phyloP scores from a whole-genome alignment of 2,329 filamentous ascomycete genomes.

The Fusarium sp. region DNA sequence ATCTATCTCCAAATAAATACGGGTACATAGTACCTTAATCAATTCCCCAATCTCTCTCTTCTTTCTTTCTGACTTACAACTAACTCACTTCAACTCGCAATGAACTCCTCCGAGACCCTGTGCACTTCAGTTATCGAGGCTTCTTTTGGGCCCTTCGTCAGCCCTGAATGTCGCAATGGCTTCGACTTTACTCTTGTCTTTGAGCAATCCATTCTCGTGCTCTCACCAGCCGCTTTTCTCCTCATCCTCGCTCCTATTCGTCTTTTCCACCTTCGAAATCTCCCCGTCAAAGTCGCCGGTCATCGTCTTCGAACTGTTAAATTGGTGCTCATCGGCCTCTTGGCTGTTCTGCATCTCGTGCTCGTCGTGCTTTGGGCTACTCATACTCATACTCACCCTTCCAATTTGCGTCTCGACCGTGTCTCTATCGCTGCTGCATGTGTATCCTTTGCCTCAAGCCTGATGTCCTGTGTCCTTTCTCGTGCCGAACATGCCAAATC shows the following conservation, averaged over 20 bases:
- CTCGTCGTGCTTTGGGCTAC: constrained; percentile 53
- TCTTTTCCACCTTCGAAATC: constrained; percentile 46
- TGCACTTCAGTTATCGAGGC: constrained; percentile 45
- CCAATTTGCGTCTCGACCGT: constrained; percentile 39
- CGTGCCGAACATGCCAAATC: constrained; percentile 53
- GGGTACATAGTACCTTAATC: background rate
- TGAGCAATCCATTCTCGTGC: constrained; percentile 54
- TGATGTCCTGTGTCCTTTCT: constrained; percentile 52
- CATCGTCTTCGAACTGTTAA: constrained; percentile 47
- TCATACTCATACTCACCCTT: constrained; percentile 25
- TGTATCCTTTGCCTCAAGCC: constrained; percentile 51
- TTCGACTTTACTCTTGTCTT: constrained; percentile 67
- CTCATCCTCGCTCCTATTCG: constrained; percentile 52
- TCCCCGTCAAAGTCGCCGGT: constrained; percentile 46
- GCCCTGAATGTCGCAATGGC: constrained; percentile 53
- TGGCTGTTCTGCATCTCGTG: constrained; percentile 52
- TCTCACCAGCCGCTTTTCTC: constrained; percentile 51
- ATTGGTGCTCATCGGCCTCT: constrained; percentile 46
- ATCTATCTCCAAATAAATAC: constrained; percentile 7
- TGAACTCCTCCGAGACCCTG: constrained; percentile 42
- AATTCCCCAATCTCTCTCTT: background rate
- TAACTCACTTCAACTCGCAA: constrained; percentile 12
- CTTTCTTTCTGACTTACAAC: background rate
- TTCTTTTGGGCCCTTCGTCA: constrained; percentile 47
- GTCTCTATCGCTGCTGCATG: constrained; percentile 52